Percentiles rank a stretch among this genome's conserved stretches.
phyloP scores from a whole-genome alignment of 208 protist genomes.

The Leishmania amazonensis region DNA sequence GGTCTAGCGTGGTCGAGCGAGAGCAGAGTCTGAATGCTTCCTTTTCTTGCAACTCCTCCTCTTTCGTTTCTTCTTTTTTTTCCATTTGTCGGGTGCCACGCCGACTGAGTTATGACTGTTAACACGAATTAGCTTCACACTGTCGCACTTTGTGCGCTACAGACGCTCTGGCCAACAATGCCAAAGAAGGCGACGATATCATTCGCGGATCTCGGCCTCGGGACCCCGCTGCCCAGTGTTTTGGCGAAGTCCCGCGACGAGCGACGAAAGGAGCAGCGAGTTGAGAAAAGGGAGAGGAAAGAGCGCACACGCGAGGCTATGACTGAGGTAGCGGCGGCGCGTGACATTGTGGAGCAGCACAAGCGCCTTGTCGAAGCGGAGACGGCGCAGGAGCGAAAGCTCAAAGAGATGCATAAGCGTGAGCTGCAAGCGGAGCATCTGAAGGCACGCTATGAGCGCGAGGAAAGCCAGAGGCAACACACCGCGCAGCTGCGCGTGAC shows the following conservation, averaged over 20 bases:
- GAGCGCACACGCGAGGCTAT: constrained; percentile 59
- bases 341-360: constrained; percentile 62
- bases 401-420: constrained; percentile 69
- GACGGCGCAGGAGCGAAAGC: constrained; percentile 38
- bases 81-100: not conserved
- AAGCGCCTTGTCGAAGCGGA: constrained; percentile 61
- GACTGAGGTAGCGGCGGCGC: constrained; percentile 49
- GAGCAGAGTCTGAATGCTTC: not conserved
- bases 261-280: constrained; percentile 55
- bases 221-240: constrained; percentile 64
- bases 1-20: not conserved
- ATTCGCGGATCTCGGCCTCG: constrained; percentile 83
- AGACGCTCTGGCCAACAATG: constrained; percentile 27
- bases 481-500: constrained; percentile 32
- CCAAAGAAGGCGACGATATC: constrained; percentile 56
- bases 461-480: constrained; percentile 39
- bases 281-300: constrained; percentile 79
- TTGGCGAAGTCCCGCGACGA: constrained; percentile 62
- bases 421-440: constrained; percentile 64
- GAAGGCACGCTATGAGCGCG: constrained; percentile 49
- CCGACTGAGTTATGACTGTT: not conserved
- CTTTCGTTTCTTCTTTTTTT: constrained; percentile 16
- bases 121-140: not conserved
- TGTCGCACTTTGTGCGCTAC: not conserved
- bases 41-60: constrained; percentile 6